Evolutionary conservation across 495 filamentous ascomycete species (phyloP), one percentile per base, ranked within the genome.

Genomic region (Elaphomyces granulatus): DNA sequence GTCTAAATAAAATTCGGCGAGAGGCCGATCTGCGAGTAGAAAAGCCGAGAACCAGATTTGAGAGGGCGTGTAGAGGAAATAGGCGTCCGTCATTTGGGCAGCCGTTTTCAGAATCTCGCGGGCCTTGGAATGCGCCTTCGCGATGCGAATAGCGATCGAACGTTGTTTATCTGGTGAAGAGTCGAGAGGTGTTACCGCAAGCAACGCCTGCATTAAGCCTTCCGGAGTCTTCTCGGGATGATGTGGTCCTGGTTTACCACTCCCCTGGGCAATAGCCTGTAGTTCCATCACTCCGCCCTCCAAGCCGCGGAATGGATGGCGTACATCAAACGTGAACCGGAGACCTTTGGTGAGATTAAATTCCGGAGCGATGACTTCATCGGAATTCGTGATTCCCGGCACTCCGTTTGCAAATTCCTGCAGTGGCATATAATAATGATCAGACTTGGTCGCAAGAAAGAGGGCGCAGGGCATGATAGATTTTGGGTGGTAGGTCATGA

Each of bases 11-110:
- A 79, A 78, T 46, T 74, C 61, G 1, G 77, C 72, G 10, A 95
- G 63, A 3, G 74, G 78, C 28, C 66, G 62, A 51, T 98, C 90
- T 0, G 76, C 81, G 39, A 87, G 62, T 10, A 76, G 63, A 19
- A 95, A 62, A 0, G 87, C 76, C 0, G 84, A 76, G 15, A 94
- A 68, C 78, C 84, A 87, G 54, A 95, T 90, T 56, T 98, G 90
- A 10, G 81, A 80, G 0, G 90, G 92, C 2, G 92, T 93, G 60
- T 83, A 96, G 51, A 94, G 78, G 65, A 96, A 94, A 61, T 95
- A 95, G 15, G 72, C 86, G 51, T 98, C 90, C 18, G 88, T 88
- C 46, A 94, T 71, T 32, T 90, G 63, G 1, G 86, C 83, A 36
- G 81, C 78, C 32, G 73, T 77, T 44, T 85, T 86, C 23, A 95